Conservation (phyloP, 768 basidiomycete genomes). For the Phlebiopsis gigantea region DNA sequence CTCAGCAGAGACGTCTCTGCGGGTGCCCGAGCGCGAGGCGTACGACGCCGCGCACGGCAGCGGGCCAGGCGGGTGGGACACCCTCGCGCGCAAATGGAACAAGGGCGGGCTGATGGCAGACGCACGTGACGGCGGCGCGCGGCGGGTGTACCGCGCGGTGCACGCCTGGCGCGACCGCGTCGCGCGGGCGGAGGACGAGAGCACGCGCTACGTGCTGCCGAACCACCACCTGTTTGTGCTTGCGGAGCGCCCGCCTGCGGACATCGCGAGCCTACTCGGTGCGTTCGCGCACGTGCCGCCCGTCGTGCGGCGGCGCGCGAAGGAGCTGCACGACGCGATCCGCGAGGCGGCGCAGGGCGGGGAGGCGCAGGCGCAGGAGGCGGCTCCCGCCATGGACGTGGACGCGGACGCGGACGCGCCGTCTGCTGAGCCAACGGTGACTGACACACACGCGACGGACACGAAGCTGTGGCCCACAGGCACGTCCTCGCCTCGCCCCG, state of each 20-base stretch:
- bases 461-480: background rate
- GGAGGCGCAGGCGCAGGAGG: background rate
- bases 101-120: conserved; percentile 42
- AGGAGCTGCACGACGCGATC: conserved; percentile 63
- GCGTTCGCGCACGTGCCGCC: conserved; percentile 56
- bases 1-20: conserved; percentile 73
- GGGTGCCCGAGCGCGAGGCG: conserved; percentile 59
- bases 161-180: conserved; percentile 81
- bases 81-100: conserved; percentile 79
- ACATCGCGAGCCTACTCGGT: conserved; percentile 57
- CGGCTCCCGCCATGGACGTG: background rate
- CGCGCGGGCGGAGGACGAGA: conserved; percentile 84
- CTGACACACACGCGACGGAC: background rate
- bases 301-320: conserved; percentile 55
- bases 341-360: conserved; percentile 29
- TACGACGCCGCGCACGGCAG: conserved; percentile 64
- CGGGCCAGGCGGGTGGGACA: conserved; percentile 74
- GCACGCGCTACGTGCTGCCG: conserved; percentile 67
- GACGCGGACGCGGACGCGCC: background rate
- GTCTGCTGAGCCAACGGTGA: background rate
- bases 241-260: conserved; percentile 64
- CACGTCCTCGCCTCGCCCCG: too few species aligned
- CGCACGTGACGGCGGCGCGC: conserved; percentile 30
- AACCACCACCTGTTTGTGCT: conserved; percentile 72
- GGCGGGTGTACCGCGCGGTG: conserved; percentile 64